Base-by-base conservation (phyloP, 352 stramenopile genomes). In the Globisporangium echinulatum region DNA sequence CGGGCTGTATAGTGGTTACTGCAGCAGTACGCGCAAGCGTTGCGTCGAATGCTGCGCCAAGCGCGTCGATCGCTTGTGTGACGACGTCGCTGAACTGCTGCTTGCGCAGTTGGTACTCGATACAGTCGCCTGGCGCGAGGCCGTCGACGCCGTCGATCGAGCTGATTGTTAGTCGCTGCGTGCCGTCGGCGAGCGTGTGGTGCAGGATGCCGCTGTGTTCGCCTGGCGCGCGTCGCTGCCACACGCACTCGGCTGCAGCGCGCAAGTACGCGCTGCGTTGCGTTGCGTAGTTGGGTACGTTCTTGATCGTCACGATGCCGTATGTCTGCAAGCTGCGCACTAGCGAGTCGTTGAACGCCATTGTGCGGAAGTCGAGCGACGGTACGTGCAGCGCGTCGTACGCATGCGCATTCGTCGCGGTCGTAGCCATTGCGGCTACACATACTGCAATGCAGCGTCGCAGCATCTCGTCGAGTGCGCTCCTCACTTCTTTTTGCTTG, bases 161-260 rank as follows among this genome's bases (percentile, higher is more conserved):
- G 25, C 61, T 53, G 47, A 66, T 50, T 13, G 63, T 69, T 37
- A 62, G 56, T 7, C 63, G 63, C 58, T 65, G 43, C 33, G 63
- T 69, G 52, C 63, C 63, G 47, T 69, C 63, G 17, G 57, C 52
- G 33, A 69, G 61, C 47, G 49, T 43, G 3, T 53, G 52, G 36
- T 48, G 54, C 25, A 69, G 58, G 9, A 65, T 39, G 17, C 58
- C 63, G 36, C 25, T 38, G 0, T n/a, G 49, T 11, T 17, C 13
- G 7, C 33, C 52, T 4, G 14, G 1, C 6, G 58, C 7, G 14
- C 51, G 53, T 5, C 11, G 25, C 8, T 54, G 46, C 48, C 43
- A 56, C 36, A 46, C 58, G 49, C 58, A 69, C 33, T 46, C 58
- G 3, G 58, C 53, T 6, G 63, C 63, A 0, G 52, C 36, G 4